phyloP scores from a whole-genome alignment of 805 yeast species.

The Candida jianshihensis region DNA sequence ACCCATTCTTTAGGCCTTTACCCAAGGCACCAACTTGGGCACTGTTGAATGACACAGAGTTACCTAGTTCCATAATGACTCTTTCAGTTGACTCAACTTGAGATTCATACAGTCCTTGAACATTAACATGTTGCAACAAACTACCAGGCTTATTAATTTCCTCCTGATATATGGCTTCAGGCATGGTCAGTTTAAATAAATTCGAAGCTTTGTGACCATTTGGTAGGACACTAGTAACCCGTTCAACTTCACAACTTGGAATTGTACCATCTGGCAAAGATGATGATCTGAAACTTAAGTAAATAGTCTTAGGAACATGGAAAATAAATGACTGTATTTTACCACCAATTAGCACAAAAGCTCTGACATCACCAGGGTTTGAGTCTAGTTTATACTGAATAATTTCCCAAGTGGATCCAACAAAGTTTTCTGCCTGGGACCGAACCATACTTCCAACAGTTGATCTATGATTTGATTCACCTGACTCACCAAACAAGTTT shows the following conservation, averaged over 20 bases:
- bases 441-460: conserved; percentile 65
- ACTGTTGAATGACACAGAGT: conserved; percentile 62
- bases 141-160: conserved; percentile 56
- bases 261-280: conserved; percentile 35
- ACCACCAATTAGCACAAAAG: conserved; percentile 58
- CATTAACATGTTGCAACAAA: conserved; percentile 51
- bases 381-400: conserved; percentile 58
- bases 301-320: conserved; percentile 68
- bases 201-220: conserved; percentile 48
- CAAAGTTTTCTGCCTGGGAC: conserved; percentile 71
- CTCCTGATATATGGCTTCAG: conserved; percentile 52
- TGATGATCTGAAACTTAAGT: conserved; percentile 53
- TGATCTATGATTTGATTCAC: conserved; percentile 46
- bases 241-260: conserved; percentile 48
- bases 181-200: conserved; percentile 59
- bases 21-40: conserved; percentile 78
- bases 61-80: conserved; percentile 74
- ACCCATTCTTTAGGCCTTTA: conserved; percentile 79
- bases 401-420: conserved; percentile 80
- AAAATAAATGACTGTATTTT: conserved; percentile 69
- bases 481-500: conserved; percentile 68
- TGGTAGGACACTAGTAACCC: conserved; percentile 59
- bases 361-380: conserved; percentile 71
- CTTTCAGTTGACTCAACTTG: conserved; percentile 62
- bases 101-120: conserved; percentile 72